A percentile compares a stretch with the other conserved stretches of the same genome.
phyloP scores from a whole-genome alignment of 2,329 filamentous ascomycete genomes.

The Incumbomyces delicatus region DNA sequence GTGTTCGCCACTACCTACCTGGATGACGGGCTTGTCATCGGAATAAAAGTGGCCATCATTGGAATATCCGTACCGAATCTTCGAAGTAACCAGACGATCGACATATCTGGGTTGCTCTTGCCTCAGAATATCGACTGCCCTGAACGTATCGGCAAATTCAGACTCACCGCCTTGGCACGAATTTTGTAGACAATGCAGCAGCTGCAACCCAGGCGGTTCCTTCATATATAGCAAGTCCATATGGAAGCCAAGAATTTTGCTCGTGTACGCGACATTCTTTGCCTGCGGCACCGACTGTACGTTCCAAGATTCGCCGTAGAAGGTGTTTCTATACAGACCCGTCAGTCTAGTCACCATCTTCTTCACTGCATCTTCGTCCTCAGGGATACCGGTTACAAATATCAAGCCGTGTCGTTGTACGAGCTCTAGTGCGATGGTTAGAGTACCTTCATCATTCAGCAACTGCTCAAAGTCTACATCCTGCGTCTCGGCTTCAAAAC shows the following conservation, averaged over 20 bases:
- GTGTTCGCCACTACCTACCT: slow-evolving; percentile 20
- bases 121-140: slow-evolving; percentile 42
- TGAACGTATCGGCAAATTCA: slow-evolving; percentile 69
- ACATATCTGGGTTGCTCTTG: slow-evolving; percentile 7
- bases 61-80: slow-evolving; percentile 41
- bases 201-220: slow-evolving; percentile 69
- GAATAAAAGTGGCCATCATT: slow-evolving; percentile 56
- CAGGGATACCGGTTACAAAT: slow-evolving; percentile 65
- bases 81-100: slow-evolving; percentile 9
- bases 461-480: slow-evolving; percentile 63
- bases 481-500: slow-evolving; percentile 39
- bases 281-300: slow-evolving; percentile 72
- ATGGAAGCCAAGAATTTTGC: slow-evolving; percentile 71
- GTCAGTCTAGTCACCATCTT: slow-evolving; percentile 65
- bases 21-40: slow-evolving; percentile 42
- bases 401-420: slow-evolving; percentile 62
- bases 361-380: slow-evolving; percentile 55
- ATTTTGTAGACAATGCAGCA: slow-evolving; percentile 83
- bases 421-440: slow-evolving; percentile 53
- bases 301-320: slow-evolving; percentile 88
- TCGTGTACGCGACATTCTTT: slow-evolving; percentile 88
- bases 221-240: slow-evolving; percentile 86
- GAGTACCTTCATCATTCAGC: slow-evolving; percentile 48
- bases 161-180: slow-evolving; percentile 71
- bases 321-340: slow-evolving; percentile 64